Evolutionary conservation across 345 rosid species (phyloP), one percentile per base, ranked within the genome.

Genomic region (Dimocarpus longan): DNA sequence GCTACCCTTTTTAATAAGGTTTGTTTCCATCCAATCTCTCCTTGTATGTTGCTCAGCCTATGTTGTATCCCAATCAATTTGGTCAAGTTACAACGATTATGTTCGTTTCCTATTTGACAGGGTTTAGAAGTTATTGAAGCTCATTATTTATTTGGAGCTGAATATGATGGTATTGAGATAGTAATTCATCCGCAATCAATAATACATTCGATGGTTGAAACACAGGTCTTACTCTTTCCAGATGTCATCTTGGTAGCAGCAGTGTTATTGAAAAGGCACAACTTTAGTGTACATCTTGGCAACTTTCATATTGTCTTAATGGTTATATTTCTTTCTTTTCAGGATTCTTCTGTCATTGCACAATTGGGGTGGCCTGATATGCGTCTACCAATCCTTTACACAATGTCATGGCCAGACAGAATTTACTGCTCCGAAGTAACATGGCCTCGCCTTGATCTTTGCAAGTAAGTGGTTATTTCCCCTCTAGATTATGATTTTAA

Each of bases 1-100:
- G 98, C 99, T 21, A 96, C 98, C 18, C 97, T 96, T 80, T 96
- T 96, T 86, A 96, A 94, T 76, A 93, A 96, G 98, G 98, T 93
- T 65, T 76, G 66, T 52, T 62, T 71, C 63, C 63, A 22, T 43
- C 73, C 52, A 28, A 22, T 42, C 9, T 65, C 68, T 76, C 67
- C 48, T 50, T 64, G 60, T 46, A 54, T 39, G 59, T 42, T 43
- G 39, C 37, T 40, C 63, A 37, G 48, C 66, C 72, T 28, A 32
- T 71, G 40, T 70, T 79, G 37, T 68, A 57, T 44, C 68, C 37
- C 26, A 28, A 52, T 32, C 52, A 66, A n/a, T 69, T 68, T 59
- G 26, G 60, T 19, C 8, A 1, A 66, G 37, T 62, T 76, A 70
- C 40, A 15, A 16, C 32, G 48, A 62, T 73, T 63, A 15, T 59